Base-by-base conservation (phyloP, 2,329 filamentous ascomycete genomes). In the Talaromyces funiculosus region DNA sequence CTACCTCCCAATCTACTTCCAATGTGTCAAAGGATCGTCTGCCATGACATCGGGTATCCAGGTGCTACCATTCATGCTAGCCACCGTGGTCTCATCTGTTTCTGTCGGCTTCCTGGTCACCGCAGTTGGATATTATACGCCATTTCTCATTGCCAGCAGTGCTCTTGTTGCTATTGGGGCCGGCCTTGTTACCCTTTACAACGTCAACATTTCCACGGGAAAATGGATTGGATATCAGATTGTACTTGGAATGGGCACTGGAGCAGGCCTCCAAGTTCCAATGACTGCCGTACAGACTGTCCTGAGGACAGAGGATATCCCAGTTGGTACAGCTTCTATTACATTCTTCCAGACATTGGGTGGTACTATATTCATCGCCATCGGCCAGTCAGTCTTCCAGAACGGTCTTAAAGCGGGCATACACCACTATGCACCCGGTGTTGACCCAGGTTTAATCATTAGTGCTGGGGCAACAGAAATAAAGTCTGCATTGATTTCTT, bases 1-100 rank as follows among this genome's bases (percentile, higher is more conserved):
- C 67, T 80, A 78, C 64, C 67, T 81, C 0, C 78, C 66, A 33
- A 78, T 80, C 59, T 81, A 78, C 64, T 81, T 81, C 67, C 78
- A 81, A 64, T 68, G 66, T 7, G 67, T 78, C 35, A 57, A 67
- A 7, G 66, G 67, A 37, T 67, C 67, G 6, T 70, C 64, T 14
- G 69, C 79, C 0, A 67, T 71, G n/a, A 57, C 65, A n/a, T 74
- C 71, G 3, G 79, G 79, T 4, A 67, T 81, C 16, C 67, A 71
- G 35, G 80, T 77, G 54, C 64, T 81, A 12, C 73, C 78, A 16
- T 33, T 42, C 10, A 54, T 62, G 22, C 42, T 58, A 4, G 29
- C 35, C 14, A 33, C 57, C 14, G 60, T 59, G 4, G 22, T 62
- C n/a, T 57, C 49, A 7, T 55, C 55, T 26, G 29, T 58, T 5